Evolutionary conservation across 345 rosid genomes (phyloP), one percentile per base, ranked within the genome.

Genomic region (Nasturtium officinale): DNA sequence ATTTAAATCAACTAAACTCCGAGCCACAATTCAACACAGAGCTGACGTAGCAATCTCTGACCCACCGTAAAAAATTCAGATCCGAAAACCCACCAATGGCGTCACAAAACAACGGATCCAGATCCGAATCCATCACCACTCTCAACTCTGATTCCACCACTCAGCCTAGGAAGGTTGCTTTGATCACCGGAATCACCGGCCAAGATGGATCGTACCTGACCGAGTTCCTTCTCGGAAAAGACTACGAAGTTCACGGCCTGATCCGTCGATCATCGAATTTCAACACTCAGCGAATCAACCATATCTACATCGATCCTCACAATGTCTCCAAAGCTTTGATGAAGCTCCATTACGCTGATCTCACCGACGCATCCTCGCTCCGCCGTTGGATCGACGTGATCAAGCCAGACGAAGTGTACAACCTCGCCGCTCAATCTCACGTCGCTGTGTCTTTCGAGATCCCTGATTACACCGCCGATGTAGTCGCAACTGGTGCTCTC

Each of bases 241-340:
- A 91, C 9, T 89, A 89, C 77, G 90, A 85, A 66, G 97, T 86
- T 12, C 93, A 91, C 59, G 97, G 96, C 9, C 70, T 91, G 77
- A 89, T 91, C 78, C 96, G 96, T n/a, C 86, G 97, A 2, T 91
- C 97, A 4, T 91, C 97, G 40, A 91, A 89, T 61, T 91, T 91
- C 88, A 91, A 91, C 77, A 91, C 97, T 23, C 96, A 91, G 76
- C 89, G 96, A 40, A 85, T 91, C 75, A 85, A 91, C 77, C 93
- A 91, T 79, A 91, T 91, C 87, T 91, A 91, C 83, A 84, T 91
- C 79, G 97, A 91, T 56, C 96, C 97, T 0, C 97, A 89, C 86
- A 91, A 89, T 78, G 79, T 81, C 61, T 67, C 87, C 75, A 90
- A 89, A 65, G 97, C 95, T 23, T 73, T 79, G 48, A 89, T 89